phyloP scores from a whole-genome alignment of 495 filamentous ascomycete species.

The Podospora fimiseda region DNA sequence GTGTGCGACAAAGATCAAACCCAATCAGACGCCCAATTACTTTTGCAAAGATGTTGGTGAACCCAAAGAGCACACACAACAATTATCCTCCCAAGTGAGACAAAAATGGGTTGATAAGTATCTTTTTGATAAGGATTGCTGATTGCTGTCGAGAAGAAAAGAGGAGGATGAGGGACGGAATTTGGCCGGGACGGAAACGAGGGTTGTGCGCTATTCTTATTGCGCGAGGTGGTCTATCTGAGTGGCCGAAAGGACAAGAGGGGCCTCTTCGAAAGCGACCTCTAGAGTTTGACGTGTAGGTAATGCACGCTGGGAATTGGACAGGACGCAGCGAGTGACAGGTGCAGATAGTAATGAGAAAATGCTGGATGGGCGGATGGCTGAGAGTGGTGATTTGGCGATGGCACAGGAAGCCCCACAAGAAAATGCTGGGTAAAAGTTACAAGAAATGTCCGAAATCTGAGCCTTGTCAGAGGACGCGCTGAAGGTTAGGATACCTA shows the following conservation, averaged over 20 bases:
- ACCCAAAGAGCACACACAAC: not conserved
- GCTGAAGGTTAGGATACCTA: not conserved
- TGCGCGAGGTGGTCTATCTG: conserved; percentile 19
- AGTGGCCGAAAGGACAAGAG: conserved; percentile 15
- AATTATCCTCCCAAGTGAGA: not conserved
- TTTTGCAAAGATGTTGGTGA: not conserved
- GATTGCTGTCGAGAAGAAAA: conserved; percentile 13
- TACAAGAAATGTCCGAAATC: not conserved
- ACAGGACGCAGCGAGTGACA: conserved; percentile 23
- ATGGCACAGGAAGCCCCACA: not conserved
- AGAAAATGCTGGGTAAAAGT: not conserved
- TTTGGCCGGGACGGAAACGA: conserved; percentile 5
- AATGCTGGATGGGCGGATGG: conserved; percentile 11
- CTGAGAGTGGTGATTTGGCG: not conserved
- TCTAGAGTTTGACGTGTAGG: not conserved
- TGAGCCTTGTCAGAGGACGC: not conserved
- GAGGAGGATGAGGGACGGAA: conserved; percentile 10
- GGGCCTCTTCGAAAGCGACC: conserved; percentile 19
- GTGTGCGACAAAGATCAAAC: conserved; percentile 5
- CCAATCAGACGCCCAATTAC: conserved; percentile 1
- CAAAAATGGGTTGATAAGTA: not conserved
- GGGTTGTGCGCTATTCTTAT: conserved; percentile 28
- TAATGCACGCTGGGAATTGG: conserved; percentile 10
- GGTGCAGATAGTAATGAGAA: conserved; percentile 17
- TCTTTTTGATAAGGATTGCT: too few relatives aligned